Evolutionary conservation across 2,329 filamentous ascomycete species (phyloP).

Genomic region (Talaromyces sp.): DNA sequence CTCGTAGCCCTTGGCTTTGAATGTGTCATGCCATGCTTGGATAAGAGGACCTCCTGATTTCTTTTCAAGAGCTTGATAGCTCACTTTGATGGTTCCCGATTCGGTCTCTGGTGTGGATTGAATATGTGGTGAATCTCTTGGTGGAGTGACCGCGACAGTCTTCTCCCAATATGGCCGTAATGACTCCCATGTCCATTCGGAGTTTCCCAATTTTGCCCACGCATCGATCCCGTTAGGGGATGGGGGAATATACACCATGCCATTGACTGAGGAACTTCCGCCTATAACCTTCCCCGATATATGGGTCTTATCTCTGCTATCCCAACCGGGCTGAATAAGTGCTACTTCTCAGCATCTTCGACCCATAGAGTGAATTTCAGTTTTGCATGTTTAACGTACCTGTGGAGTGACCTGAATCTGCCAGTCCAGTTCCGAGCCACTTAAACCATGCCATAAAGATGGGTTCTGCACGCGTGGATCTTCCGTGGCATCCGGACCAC

Average conservation of each 20-base stretch:
- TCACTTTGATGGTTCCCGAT: slow-evolving; percentile 13
- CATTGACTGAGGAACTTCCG: slow-evolving; percentile 22
- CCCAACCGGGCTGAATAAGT: slow-evolving; percentile 18
- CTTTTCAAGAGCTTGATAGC: slow-evolving; percentile 12
- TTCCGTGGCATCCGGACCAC: slow-evolving; percentile 14
- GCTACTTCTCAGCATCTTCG: not conserved
- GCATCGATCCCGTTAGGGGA: slow-evolving; percentile 44
- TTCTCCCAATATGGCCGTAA: slow-evolving; percentile 19
- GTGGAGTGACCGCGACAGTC: slow-evolving; percentile 7
- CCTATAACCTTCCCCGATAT: slow-evolving; percentile 35
- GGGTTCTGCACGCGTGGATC: slow-evolving; percentile 14
- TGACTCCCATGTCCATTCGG: slow-evolving; percentile 20
- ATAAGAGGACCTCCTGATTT: not conserved
- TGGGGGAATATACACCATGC: slow-evolving; percentile 42
- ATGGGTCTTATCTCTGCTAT: slow-evolving; percentile 22
- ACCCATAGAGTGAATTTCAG: no score
- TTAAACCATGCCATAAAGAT: slow-evolving; percentile 4
- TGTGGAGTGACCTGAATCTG: slow-evolving; percentile 13
- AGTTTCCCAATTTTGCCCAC: slow-evolving; percentile 30
- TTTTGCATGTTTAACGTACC: slow-evolving; percentile 11
- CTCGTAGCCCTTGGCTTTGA: slow-evolving; percentile 9
- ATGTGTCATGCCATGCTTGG: slow-evolving; percentile 20
- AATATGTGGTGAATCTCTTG: not conserved
- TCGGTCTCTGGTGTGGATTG: not conserved
- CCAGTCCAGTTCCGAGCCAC: slow-evolving; percentile 19